Conservation (phyloP, 169 alveolate genomes). For the Eimeria sp. region DNA sequence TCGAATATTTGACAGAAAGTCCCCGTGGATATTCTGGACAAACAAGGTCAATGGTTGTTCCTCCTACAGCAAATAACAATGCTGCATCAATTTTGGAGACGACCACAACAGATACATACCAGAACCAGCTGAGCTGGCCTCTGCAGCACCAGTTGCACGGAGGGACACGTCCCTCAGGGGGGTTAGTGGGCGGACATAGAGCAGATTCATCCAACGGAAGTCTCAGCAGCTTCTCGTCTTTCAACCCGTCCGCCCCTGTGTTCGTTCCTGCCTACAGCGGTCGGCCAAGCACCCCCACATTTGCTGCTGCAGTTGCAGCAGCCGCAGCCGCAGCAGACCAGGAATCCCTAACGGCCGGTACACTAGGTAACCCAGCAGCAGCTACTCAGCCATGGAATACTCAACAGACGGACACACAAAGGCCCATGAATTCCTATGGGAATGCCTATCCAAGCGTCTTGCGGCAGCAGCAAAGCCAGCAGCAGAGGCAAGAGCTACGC, state of each 20-base stretch:
- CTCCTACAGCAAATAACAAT: neutral
- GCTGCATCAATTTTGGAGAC: neutral
- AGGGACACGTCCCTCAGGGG: neutral
- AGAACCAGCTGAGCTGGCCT: neutral
- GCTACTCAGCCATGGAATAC: neutral
- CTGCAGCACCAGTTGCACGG: slow-evolving; percentile 22
- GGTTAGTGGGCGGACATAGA: neutral
- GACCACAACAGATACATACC: neutral
- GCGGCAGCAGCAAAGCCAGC: neutral
- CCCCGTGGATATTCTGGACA: neutral
- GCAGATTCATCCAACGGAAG: neutral
- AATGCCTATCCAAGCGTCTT: neutral
- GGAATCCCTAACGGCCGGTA: neutral
- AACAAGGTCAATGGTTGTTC: neutral
- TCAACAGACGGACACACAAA: neutral
- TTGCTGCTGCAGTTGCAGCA: slow-evolving; percentile 17
- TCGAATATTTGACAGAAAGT: neutral
- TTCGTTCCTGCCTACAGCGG: slow-evolving; percentile 29
- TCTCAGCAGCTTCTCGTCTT: neutral
- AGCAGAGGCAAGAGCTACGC: neutral
- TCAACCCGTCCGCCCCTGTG: slow-evolving; percentile 45
- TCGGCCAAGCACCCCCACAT: neutral
- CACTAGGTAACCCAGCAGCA: neutral
- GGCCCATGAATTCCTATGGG: neutral
- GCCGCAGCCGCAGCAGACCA: slow-evolving; percentile 49